phyloP scores from a whole-genome alignment of 2,329 filamentous ascomycete genomes.

The Colletotrichum sp. region DNA sequence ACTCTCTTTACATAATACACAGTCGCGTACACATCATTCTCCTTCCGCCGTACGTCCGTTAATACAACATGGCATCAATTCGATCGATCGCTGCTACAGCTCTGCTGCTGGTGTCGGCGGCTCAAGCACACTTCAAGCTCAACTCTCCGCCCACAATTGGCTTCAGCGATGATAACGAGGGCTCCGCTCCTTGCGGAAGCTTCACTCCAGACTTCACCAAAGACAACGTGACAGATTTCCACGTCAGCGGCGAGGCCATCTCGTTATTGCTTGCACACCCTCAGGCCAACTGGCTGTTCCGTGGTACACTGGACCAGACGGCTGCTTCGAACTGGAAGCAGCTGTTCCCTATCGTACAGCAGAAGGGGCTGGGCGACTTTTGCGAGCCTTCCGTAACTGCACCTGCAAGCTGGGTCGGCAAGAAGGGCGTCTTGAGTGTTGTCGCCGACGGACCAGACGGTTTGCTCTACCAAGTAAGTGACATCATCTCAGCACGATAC shows the following conservation, averaged over 20 bases:
- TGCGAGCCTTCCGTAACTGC: conserved; percentile 55
- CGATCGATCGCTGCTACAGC: conserved; percentile 32
- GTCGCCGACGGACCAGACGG: conserved; percentile 59
- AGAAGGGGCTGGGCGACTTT: conserved; percentile 58
- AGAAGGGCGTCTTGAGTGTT: conserved; percentile 59
- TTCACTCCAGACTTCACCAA: conserved; percentile 36
- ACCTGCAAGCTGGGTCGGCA: conserved; percentile 55
- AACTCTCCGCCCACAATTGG: conserved; percentile 51
- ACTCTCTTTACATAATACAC: background rate
- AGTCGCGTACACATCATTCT: background rate
- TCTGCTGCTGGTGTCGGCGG: conserved; percentile 39
- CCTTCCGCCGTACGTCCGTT: background rate
- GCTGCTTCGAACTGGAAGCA: conserved; percentile 57
- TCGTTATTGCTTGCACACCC: conserved; percentile 52
- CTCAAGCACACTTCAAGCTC: conserved; percentile 60
- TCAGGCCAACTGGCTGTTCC: conserved; percentile 60
- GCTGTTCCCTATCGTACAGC: conserved; percentile 56
- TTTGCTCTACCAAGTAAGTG: conserved; percentile 58
- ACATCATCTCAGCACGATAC: conserved; percentile 41
- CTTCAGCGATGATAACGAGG: conserved; percentile 40
- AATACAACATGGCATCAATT: conserved; percentile 3
- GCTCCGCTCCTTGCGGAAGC: conserved; percentile 51
- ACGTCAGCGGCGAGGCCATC: conserved; percentile 60
- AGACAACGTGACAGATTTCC: conserved; percentile 51
- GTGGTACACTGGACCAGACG: conserved; percentile 57